A percentile compares a stretch with the other conserved stretches of the same genome.
These are phyloP conservation scores for Coniferiporia weirii DNA, from an alignment of 1,284 basidiomycete genomes.

Conservation along the genomic window DNA sequence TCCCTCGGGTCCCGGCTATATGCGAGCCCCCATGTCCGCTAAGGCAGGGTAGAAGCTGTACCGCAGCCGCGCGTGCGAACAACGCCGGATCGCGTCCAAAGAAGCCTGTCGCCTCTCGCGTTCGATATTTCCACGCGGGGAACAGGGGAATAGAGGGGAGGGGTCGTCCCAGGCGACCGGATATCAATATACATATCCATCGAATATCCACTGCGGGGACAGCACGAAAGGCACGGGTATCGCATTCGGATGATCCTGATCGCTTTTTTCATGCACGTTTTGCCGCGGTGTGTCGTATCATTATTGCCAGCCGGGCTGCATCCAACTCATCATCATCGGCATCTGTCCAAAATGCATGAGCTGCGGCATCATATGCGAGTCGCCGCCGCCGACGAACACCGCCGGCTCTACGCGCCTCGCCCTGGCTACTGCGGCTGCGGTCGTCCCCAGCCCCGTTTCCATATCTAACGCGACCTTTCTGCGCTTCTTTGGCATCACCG, in stretches of 20 bases:
- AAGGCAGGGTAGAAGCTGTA: no score
- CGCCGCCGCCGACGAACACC: constrained; percentile 2
- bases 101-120: not conserved
- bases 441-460: no score
- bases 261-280: no score
- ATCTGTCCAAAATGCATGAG: not conserved
- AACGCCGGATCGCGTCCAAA: not conserved
- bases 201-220: not conserved
- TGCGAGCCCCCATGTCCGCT: no score
- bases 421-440: no score
- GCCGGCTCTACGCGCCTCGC: not conserved
- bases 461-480: not conserved
- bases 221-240: not conserved
- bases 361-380: constrained; percentile 2
- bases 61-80: not conserved
- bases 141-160: not conserved
- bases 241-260: not conserved
- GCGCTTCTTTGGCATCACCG: constrained; percentile 3
- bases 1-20: no score
- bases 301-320: not conserved
- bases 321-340: not conserved
- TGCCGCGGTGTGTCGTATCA: not conserved
- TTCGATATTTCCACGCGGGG: not conserved
- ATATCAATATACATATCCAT: not conserved
- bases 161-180: not conserved